A percentile compares a stretch with the other conserved stretches of the same genome.
Conservation (phyloP, 768 basidiomycete genomes). For the Sporobolomyces phaffii region DNA sequence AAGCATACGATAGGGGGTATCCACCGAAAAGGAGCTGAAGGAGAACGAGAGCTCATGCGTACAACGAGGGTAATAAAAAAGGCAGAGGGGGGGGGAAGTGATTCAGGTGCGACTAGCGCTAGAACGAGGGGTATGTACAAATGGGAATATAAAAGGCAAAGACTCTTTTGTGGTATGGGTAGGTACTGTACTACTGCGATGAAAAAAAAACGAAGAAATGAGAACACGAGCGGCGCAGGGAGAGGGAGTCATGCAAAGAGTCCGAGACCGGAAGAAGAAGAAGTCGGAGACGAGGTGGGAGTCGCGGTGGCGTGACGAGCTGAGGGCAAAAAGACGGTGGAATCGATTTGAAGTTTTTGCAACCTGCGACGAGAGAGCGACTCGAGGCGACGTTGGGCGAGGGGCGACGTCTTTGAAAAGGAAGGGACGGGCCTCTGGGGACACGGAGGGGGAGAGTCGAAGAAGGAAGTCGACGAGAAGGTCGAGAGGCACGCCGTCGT, state of each 20-base stretch:
- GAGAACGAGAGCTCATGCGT: background rate
- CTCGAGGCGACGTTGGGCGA: conserved; percentile 19
- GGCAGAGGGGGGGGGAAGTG: background rate
- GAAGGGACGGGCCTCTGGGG: background rate
- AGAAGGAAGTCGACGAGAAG: conserved; percentile 19
- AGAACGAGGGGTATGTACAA: background rate
- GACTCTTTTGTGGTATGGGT: no score
- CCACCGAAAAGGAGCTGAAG: background rate
- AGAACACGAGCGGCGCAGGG: background rate
- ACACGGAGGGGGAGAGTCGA: conserved; percentile 5
- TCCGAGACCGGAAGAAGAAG: conserved; percentile 1
- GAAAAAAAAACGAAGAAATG: background rate
- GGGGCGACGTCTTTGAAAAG: conserved; percentile 12
- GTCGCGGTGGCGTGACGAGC: no score
- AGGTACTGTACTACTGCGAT: no score
- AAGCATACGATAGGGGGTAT: background rate
- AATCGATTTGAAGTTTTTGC: background rate
- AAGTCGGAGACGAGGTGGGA: background rate
- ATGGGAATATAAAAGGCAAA: no score
- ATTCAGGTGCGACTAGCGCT: conserved; percentile 1
- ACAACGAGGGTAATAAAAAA: background rate
- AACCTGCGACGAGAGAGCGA: conserved; percentile 13
- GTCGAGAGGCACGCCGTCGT: conserved; percentile 9
- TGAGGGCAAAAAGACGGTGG: background rate
- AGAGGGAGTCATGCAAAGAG: background rate